These are phyloP conservation scores for Elsinoe arachidis DNA, from an alignment of 2,329 filamentous ascomycete species.

Conservation along the genomic window DNA sequence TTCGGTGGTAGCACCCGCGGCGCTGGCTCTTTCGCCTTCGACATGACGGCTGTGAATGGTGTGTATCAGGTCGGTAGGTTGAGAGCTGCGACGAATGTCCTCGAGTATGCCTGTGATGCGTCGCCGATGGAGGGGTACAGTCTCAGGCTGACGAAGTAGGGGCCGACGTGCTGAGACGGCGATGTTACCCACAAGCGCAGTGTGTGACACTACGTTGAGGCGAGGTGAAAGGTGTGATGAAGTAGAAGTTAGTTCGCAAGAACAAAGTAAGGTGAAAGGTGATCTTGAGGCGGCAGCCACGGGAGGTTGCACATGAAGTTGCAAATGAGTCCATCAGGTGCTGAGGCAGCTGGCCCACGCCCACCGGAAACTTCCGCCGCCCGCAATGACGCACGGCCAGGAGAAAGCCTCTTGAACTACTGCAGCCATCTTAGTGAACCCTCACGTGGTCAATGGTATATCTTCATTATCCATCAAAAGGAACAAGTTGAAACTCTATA, in stretches of 20 bases:
- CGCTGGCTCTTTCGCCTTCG: conserved; percentile 18
- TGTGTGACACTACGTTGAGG: not conserved
- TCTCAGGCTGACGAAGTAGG: conserved; percentile 1
- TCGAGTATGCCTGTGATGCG: not conserved
- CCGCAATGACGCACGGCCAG: conserved; percentile 6
- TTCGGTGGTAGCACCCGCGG: conserved; percentile 29
- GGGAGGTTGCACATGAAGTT: not conserved
- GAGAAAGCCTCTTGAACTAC: not conserved
- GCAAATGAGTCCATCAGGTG: conserved; percentile 1
- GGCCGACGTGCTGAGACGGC: not conserved
- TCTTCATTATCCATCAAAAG: not conserved
- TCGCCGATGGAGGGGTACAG: conserved; percentile 1
- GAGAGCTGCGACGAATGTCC: not conserved
- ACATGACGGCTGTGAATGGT: conserved; percentile 20
- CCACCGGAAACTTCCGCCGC: not conserved
- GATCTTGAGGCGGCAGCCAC: not conserved
- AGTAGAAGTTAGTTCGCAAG: not conserved
- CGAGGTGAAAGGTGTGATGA: not conserved
- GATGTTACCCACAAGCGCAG: not conserved
- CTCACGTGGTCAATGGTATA: not conserved
- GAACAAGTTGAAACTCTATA: not conserved
- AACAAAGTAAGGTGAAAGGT: not conserved
- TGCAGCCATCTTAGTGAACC: not conserved
- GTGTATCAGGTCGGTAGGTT: not conserved
- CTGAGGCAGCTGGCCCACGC: conserved; percentile 4